Conservation (phyloP, 345 rosid genomes). For the Anastatica hierochuntica region DNA sequence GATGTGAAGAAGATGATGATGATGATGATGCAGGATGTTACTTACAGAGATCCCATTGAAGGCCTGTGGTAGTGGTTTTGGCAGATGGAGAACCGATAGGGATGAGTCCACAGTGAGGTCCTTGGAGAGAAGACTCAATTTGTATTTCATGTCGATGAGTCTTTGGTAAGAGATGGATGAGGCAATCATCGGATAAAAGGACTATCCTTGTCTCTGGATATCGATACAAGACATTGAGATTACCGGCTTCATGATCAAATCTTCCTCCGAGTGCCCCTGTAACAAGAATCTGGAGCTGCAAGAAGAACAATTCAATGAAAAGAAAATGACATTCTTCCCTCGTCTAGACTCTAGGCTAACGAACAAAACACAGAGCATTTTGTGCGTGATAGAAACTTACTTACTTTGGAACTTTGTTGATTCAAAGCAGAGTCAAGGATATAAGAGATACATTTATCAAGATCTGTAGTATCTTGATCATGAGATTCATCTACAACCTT, state of each 20-base stretch:
- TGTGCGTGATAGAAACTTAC: constrained; percentile 23
- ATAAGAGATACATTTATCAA: constrained; percentile 65
- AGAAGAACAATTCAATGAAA: background rate
- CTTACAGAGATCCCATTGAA: constrained; percentile 88
- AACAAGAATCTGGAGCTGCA: constrained; percentile 73
- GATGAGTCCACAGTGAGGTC: constrained; percentile 89
- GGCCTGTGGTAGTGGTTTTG: constrained; percentile 75
- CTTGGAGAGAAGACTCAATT: constrained; percentile 50
- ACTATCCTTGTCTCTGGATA: constrained; percentile 47
- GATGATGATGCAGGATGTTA: background rate
- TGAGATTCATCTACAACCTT: constrained; percentile 61
- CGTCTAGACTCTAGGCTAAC: no score
- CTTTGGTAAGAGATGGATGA: constrained; percentile 68
- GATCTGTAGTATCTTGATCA: constrained; percentile 96
- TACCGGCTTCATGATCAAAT: constrained; percentile 92
- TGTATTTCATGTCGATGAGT: constrained; percentile 53
- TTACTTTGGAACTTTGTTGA: constrained; percentile 43
- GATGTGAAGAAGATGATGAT: background rate
- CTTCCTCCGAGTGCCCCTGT: constrained; percentile 97
- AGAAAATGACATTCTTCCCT: no score
- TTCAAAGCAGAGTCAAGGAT: constrained; percentile 39
- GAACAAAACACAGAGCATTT: background rate
- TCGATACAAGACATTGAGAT: constrained; percentile 58
- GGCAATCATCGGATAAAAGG: constrained; percentile 74
- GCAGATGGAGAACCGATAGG: constrained; percentile 69